phyloP scores from a whole-genome alignment of 371 early-diverging fungal genomes.

The Mucor racemosus region DNA sequence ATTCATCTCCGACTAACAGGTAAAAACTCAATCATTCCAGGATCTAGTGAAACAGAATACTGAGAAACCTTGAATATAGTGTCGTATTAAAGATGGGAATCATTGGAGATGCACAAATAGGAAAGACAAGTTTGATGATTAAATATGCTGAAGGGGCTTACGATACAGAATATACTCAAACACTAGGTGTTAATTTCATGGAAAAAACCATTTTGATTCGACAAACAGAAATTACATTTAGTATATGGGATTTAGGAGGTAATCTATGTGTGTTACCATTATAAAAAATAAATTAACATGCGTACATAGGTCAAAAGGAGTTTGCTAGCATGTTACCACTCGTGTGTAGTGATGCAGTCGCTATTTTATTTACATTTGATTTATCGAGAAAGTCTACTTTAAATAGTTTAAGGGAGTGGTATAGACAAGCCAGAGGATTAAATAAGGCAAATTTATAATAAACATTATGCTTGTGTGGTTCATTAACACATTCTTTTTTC shows the following conservation, averaged over 20 bases:
- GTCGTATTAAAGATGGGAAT: slow-evolving; percentile 96
- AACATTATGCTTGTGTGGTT: not conserved
- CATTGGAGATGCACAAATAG: slow-evolving; percentile 98
- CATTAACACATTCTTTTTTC: not conserved
- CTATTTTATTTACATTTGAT: slow-evolving; percentile 96
- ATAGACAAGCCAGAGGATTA: slow-evolving; percentile 94
- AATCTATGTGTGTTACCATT: slow-evolving; percentile 17
- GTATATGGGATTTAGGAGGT: slow-evolving; percentile 99
- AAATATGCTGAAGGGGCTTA: slow-evolving; percentile 98
- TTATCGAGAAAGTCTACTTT: slow-evolving; percentile 89
- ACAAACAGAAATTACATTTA: slow-evolving; percentile 94
- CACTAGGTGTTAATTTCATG: slow-evolving; percentile 98
- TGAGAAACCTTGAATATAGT: slow-evolving; percentile 16
- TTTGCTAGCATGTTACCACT: slow-evolving; percentile 97
- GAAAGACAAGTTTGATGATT: slow-evolving; percentile 98
- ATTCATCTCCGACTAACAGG: slow-evolving; percentile 13
- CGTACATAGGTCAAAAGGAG: slow-evolving; percentile 82
- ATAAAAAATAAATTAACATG: not conserved
- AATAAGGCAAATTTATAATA: slow-evolving; percentile 69
- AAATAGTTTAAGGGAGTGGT: slow-evolving; percentile 96
- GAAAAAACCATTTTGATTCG: slow-evolving; percentile 94
- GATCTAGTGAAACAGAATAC: not conserved
- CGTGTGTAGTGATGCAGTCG: slow-evolving; percentile 95
- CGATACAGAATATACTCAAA: slow-evolving; percentile 95
- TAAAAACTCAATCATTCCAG: not conserved